phyloP scores from a whole-genome alignment of 2,329 filamentous ascomycete species.

The Diaporthe destruens region DNA sequence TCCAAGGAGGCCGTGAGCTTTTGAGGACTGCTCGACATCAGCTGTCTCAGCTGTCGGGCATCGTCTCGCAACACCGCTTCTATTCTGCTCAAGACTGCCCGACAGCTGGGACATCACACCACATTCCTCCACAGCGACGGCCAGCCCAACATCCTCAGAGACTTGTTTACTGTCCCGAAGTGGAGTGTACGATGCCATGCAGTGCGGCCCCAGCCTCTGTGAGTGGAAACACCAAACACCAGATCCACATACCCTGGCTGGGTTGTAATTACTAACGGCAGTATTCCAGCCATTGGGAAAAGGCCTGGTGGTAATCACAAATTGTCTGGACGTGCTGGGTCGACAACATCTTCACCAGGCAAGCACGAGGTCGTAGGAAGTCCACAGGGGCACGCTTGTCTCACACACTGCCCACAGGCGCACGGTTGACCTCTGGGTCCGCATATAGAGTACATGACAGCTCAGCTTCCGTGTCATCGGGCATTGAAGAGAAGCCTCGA shows the following conservation, averaged over 20 bases:
- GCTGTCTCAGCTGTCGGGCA: too few species aligned
- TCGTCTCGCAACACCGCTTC: neutral
- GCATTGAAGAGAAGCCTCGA: neutral
- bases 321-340: neutral
- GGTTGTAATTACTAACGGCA: neutral
- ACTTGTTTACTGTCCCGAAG: neutral
- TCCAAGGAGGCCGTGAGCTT: conserved; percentile 33
- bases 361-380: neutral
- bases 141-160: neutral
- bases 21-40: neutral
- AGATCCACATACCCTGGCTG: neutral
- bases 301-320: too few species aligned
- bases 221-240: neutral
- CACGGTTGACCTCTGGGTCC: neutral
- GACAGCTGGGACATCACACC: neutral
- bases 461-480: neutral
- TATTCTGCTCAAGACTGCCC: neutral
- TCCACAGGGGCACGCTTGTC: neutral
- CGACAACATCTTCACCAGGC: neutral
- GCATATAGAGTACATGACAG: neutral
- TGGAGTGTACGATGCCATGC: too few species aligned
- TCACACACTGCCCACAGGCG: neutral
- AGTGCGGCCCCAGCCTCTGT: neutral
- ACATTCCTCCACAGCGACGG: neutral
- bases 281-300: neutral